Percentiles rank a stretch among this genome's conserved stretches.
Conservation (phyloP, 176 grass and related monocot genomes). For the Chloris gayana region DNA sequence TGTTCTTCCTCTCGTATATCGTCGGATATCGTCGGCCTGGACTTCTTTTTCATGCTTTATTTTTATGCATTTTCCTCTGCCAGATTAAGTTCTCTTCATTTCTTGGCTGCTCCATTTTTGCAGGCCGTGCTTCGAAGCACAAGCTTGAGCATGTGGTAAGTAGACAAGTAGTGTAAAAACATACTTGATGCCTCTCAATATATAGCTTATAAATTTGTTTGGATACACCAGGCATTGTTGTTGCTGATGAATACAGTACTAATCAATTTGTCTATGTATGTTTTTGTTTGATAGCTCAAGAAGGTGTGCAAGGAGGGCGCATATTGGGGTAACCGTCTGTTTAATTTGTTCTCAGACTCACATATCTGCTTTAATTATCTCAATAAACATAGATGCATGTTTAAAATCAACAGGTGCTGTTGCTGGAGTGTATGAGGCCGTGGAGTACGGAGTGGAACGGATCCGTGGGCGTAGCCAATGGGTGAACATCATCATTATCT, state of each 20-base stretch:
- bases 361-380: no score
- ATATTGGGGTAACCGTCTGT: constrained; percentile 62
- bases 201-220: no score
- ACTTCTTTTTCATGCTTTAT: no score
- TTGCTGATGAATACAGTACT: constrained; percentile 8
- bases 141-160: constrained; percentile 63
- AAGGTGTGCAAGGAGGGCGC: constrained; percentile 73
- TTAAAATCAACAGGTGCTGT: constrained; percentile 64
- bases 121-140: constrained; percentile 46
- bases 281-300: constrained; percentile 60
- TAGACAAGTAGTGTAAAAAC: neutral
- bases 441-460: constrained; percentile 64
- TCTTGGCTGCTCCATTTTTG: neutral
- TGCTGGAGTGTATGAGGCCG: constrained; percentile 67
- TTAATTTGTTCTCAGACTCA: no score
- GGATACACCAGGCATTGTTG: neutral
- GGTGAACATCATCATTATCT: constrained; percentile 45
- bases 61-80: no score
- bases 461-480: constrained; percentile 57
- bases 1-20: no score
- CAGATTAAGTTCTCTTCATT: no score
- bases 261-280: neutral
- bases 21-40: no score
- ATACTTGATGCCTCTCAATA: neutral
- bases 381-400: no score